Evolutionary conservation across 805 yeast species (phyloP), one percentile per base, ranked within the genome.

Genomic region (Brettanomyces anomalus): DNA sequence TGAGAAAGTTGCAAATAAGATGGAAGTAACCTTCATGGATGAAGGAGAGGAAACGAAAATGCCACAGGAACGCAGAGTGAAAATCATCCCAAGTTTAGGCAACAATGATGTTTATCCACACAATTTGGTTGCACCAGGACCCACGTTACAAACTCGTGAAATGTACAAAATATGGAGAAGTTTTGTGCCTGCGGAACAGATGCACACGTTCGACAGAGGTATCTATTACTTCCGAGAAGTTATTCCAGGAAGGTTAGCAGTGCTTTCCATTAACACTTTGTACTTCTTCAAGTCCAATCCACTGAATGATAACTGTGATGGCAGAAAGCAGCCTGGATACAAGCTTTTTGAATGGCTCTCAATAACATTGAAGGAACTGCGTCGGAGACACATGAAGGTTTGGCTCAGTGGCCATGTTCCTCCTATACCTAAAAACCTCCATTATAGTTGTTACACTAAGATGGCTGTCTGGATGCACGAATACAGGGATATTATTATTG

Each of bases 381-480:
- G 96, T 53, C 64, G 68, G 18, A 66, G 94, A 46, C 74, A 76
- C 15, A 80, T 86, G 77, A 86, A 86, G 63, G 94, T 83, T 15
- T 87, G 95, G 95, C 62, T 86, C 18, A 68, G 81, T 36, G 95
- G 95, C 4, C 96, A 86, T 65, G 95, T 87, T 14, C 95, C 95
- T 3, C 94, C 95, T 4, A 75, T 81, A 38, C 78, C 79, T 20
- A 85, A 85, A 58, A 86, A 86, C 58, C 77, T 74, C 47, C 94
- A 86, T 53, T 66, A 71, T 16, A 69, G 81, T 36, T 86, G 96
- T 56, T 78, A 75, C 50, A 68, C 86, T 40, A 85, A 85, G 59
- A 81, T 78, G 60, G 74, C 83, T 19, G 70, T 79, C n/a, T 86
- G 95, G 95, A 63, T 79, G 31, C 77, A 85, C 53, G 95, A 85